Evolutionary conservation across 768 basidiomycete species (phyloP).

Genomic region (Tricholoma matsutake): DNA sequence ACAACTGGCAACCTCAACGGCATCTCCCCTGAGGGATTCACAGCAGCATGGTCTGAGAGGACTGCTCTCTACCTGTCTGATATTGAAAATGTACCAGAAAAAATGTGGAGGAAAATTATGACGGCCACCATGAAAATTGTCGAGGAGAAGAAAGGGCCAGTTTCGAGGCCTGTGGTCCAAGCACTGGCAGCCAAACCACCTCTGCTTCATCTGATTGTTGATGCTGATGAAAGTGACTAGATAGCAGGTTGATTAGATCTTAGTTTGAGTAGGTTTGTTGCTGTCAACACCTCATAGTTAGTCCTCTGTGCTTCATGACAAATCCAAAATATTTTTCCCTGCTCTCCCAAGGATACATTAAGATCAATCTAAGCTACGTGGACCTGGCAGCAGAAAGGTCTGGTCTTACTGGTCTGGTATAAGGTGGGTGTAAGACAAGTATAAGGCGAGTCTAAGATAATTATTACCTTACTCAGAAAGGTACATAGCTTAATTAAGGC

Average conservation of each 20-base stretch:
- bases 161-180: slow-evolving; percentile 2
- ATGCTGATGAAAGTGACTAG: slow-evolving; percentile 7
- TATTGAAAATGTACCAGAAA: neutral
- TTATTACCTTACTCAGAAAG: slow-evolving; percentile 2
- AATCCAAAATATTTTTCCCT: neutral
- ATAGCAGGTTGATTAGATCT: neutral
- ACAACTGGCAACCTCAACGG: slow-evolving; percentile 1
- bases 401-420: neutral
- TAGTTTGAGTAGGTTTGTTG: neutral
- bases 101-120: slow-evolving; percentile 7
- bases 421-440: neutral
- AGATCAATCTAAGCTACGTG: neutral
- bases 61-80: slow-evolving; percentile 1
- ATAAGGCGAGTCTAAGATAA: neutral
- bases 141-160: neutral
- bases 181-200: too few relatives aligned
- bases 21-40: neutral
- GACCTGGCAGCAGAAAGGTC: neutral
- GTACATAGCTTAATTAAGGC: slow-evolving; percentile 3
- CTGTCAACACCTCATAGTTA: neutral
- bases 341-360: neutral
- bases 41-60: neutral
- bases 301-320: neutral
- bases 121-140: neutral
- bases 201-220: too few relatives aligned